These are phyloP conservation scores for Gonapodya sp. DNA, from an alignment of 192 early-diverging fungal species.

Conservation along the genomic window DNA sequence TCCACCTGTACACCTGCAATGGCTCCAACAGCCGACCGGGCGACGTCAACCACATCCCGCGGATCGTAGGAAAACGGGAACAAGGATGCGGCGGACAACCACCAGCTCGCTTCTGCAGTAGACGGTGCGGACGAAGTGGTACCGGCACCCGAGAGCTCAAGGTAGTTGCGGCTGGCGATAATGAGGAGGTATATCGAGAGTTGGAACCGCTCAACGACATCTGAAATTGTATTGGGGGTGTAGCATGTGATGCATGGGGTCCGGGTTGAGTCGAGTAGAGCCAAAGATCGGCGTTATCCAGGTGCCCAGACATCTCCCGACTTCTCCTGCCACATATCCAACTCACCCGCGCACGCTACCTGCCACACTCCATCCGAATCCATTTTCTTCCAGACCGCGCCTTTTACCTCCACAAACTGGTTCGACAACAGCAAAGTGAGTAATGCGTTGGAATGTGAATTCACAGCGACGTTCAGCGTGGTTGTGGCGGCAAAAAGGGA, in stretches of 20 bases:
- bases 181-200: slow-evolving; percentile 76
- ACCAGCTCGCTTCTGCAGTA: slow-evolving; percentile 13
- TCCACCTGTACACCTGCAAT: neutral
- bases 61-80: slow-evolving; percentile 1
- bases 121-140: slow-evolving; percentile 7
- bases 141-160: slow-evolving; percentile 50
- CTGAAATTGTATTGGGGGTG: slow-evolving; percentile 24
- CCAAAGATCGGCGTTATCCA: neutral
- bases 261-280: neutral
- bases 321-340: slow-evolving; percentile 6
- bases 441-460: slow-evolving; percentile 89
- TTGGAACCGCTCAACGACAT: slow-evolving; percentile 96
- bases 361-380: slow-evolving; percentile 97
- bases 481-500: slow-evolving; percentile 93
- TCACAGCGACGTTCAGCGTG: slow-evolving; percentile 91
- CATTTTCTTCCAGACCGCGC: slow-evolving; percentile 92
- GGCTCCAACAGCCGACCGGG: neutral
- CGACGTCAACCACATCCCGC: neutral
- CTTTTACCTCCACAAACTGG: slow-evolving; percentile 98
- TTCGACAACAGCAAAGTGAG: slow-evolving; percentile 89
- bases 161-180: slow-evolving; percentile 80
- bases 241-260: neutral
- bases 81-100: slow-evolving; percentile 4
- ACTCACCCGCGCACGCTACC: slow-evolving; percentile 73
- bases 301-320: neutral